phyloP scores from a whole-genome alignment of 352 stramenopile genomes.

The Stramenopiles sp. region DNA sequence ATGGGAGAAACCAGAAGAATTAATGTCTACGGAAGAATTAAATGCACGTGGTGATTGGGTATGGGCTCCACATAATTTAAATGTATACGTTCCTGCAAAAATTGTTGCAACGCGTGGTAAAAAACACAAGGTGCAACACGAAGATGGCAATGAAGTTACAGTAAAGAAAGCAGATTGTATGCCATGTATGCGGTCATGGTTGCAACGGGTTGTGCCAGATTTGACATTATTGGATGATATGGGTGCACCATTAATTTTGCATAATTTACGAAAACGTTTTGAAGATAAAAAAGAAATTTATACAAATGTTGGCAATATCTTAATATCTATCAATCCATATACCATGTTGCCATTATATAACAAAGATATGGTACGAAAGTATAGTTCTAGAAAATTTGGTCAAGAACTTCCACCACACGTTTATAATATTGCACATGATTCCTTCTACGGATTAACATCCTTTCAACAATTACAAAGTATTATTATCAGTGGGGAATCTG shows the following conservation, averaged over 20 bases:
- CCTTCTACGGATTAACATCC: slow-evolving; percentile 27
- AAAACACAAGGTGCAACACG: background rate
- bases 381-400: slow-evolving; percentile 11
- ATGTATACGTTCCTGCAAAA: background rate
- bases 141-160: background rate
- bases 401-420: slow-evolving; percentile 45
- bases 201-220: background rate
- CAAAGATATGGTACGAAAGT: background rate
- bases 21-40: slow-evolving; percentile 20
- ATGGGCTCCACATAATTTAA: background rate
- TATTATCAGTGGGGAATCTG: slow-evolving; percentile 56
- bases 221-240: slow-evolving; percentile 27
- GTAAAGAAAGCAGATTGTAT: background rate
- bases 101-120: background rate
- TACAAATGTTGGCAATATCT: slow-evolving; percentile 67
- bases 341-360: slow-evolving; percentile 21
- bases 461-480: slow-evolving; percentile 33
- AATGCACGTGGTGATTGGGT: background rate
- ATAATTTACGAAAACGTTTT: slow-evolving; percentile 1
- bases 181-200: background rate
- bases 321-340: slow-evolving; percentile 76
- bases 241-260: slow-evolving; percentile 31
- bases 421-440: slow-evolving; percentile 64
- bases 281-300: slow-evolving; percentile 47
- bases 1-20: slow-evolving; percentile 15